Evolutionary conservation across 2,329 filamentous ascomycete genomes (phyloP).

Genomic region (Claviceps sp.): DNA sequence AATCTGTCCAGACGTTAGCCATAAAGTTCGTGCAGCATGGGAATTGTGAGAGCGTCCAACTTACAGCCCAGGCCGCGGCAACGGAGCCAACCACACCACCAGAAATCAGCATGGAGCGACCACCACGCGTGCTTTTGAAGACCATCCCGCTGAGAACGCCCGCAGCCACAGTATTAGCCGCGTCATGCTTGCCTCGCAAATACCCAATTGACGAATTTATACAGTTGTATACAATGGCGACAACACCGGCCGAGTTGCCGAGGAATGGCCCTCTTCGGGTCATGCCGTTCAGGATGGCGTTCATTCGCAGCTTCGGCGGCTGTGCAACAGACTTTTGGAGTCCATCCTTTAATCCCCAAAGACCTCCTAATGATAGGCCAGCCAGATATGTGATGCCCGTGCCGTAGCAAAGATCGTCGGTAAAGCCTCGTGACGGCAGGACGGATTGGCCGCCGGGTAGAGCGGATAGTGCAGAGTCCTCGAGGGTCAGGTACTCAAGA

Average conservation of each 20-base stretch:
- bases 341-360: constrained; percentile 86
- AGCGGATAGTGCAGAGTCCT: constrained; percentile 79
- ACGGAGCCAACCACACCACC: constrained; percentile 76
- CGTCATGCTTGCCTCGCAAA: constrained; percentile 72
- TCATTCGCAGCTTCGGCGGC: constrained; percentile 82
- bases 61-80: constrained; percentile 82
- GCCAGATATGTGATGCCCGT: constrained; percentile 87
- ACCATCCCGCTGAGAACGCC: constrained; percentile 82
- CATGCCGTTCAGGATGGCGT: constrained; percentile 87
- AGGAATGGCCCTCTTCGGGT: constrained; percentile 88
- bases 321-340: constrained; percentile 61
- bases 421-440: constrained; percentile 90
- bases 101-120: constrained; percentile 89
- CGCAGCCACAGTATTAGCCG: constrained; percentile 74
- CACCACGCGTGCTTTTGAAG: constrained; percentile 88
- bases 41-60: constrained; percentile 22
- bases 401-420: constrained; percentile 95
- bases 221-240: constrained; percentile 93
- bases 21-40: constrained; percentile 1
- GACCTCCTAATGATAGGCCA: constrained; percentile 74
- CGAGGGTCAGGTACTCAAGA: constrained; percentile 87
- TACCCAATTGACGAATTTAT: constrained; percentile 76
- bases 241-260: constrained; percentile 88
- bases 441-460: constrained; percentile 76
- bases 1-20: constrained; percentile 15